Evolutionary conservation across 2,329 filamentous ascomycete species (phyloP), one percentile per base, ranked within the genome.

Genomic region (Colletotrichum truncatum): DNA sequence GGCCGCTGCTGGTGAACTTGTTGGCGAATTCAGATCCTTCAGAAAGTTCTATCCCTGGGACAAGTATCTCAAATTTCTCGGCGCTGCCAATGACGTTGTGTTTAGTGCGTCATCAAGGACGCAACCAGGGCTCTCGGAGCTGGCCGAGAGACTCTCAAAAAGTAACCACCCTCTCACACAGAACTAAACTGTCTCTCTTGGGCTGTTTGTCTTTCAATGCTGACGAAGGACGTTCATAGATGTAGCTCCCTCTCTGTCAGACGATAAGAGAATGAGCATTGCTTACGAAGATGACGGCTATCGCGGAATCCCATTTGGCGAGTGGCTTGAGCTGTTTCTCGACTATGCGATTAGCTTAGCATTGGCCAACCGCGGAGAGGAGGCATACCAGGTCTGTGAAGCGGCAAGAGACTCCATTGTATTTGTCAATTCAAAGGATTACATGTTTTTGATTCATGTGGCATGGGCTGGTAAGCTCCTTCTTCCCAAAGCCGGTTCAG

Each of bases 311-410:
- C 82, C 89, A 0, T 97, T 98, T 73, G 84, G 90, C 63, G 86
- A 89, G 48, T 99, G 96, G 96, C 85, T 98, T 3, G 92, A 97
- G 70, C 85, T 97, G 1, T 97, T 99, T 74, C 85, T 97, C 34
- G 92, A 96, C 72, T 97, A 97, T 74, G 92, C 94, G 3, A 84
- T 98, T 49, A 84, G 90, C 5, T 85, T 96, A 30, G 92, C 94
- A 7, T 86, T 88, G 41, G 81, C 84, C 18, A 89, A 89, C 32
- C 87, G 91, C 49, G 82, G 86, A 12, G 85, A 90, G 41, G 90
- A 93, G 67, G 90, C 93, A 53, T 98, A 97, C 75, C 88, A 91
- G 53, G 88, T 93, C 7, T 90, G 97, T 70, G 89, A 94, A 67
- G 89, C 91, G 6, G 93, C 93, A 1, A 85, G 90, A 51, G 90